phyloP scores from a whole-genome alignment of 192 early-diverging fungal species.

The Dissophora globulifera region DNA sequence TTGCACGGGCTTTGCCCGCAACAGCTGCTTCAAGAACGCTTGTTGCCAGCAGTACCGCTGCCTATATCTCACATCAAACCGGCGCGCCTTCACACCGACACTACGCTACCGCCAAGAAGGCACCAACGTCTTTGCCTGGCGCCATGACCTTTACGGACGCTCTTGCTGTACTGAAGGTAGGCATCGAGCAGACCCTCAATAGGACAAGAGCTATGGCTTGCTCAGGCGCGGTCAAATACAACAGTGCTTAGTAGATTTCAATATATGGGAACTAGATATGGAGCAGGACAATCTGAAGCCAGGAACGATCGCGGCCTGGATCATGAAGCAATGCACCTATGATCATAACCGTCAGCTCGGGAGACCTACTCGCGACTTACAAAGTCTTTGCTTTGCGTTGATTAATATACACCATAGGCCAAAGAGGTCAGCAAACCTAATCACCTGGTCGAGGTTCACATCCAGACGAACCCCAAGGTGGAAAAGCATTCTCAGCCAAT shows the following conservation, averaged over 20 bases:
- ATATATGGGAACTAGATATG: too few species aligned
- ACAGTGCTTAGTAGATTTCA: too few species aligned
- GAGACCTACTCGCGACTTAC: background rate
- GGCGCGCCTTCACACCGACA: slow-evolving; percentile 20
- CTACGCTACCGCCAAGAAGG: slow-evolving; percentile 45
- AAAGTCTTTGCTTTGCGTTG: background rate
- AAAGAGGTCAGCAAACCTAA: slow-evolving; percentile 73
- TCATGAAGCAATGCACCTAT: too few species aligned
- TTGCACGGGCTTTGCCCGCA: slow-evolving; percentile 8
- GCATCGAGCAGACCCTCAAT: background rate
- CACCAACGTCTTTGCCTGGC: slow-evolving; percentile 19
- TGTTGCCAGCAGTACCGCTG: slow-evolving; percentile 12
- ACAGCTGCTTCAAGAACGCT: slow-evolving; percentile 18
- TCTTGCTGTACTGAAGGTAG: slow-evolving; percentile 54
- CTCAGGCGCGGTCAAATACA: too few species aligned
- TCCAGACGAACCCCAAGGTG: slow-evolving; percentile 69
- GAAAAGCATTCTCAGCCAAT: slow-evolving; percentile 86
- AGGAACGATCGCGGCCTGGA: too few species aligned
- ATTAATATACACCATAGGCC: slow-evolving; percentile 52
- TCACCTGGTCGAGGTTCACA: slow-evolving; percentile 73
- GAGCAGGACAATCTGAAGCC: too few species aligned
- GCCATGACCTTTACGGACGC: slow-evolving; percentile 54
- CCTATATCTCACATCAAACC: slow-evolving; percentile 15
- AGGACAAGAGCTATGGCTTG: background rate
- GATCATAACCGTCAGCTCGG: too few species aligned